phyloP scores from a whole-genome alignment of 1,139 yeast species.

The Tardiomyces depauwii region DNA sequence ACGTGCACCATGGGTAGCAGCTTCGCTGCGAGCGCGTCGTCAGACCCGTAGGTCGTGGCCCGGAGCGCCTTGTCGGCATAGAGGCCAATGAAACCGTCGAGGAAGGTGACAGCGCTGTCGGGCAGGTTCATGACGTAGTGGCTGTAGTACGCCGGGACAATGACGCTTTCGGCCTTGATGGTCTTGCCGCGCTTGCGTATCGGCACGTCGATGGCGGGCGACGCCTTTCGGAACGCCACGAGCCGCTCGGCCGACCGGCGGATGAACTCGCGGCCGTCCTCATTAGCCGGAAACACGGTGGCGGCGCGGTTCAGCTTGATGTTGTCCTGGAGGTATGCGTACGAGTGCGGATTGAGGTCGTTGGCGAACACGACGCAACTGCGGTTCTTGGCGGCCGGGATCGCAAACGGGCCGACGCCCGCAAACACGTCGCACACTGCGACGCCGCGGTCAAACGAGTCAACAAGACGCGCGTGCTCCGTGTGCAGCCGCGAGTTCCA shows the following conservation, averaged over 20 bases:
- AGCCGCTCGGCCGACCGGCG: slow-evolving; percentile 45
- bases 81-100: slow-evolving; percentile 65
- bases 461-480: slow-evolving; percentile 78
- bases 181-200: slow-evolving; percentile 11
- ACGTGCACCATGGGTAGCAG: slow-evolving; percentile 70
- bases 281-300: slow-evolving; percentile 49
- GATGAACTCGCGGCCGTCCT: slow-evolving; percentile 81
- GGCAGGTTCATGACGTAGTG: slow-evolving; percentile 96
- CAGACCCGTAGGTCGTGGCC: slow-evolving; percentile 13
- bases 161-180: slow-evolving; percentile 17
- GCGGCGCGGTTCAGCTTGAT: slow-evolving; percentile 52
- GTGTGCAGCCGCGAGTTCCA: slow-evolving; percentile 96
- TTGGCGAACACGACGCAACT: slow-evolving; percentile 75
- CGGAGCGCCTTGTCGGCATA: slow-evolving; percentile 35
- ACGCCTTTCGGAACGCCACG: slow-evolving; percentile 20
- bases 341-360: slow-evolving; percentile 86
- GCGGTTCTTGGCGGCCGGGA: slow-evolving; percentile 89
- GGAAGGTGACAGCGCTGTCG: slow-evolving; percentile 80
- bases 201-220: slow-evolving; percentile 13
- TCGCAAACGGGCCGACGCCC: slow-evolving; percentile 97
- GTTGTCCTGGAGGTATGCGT: slow-evolving; percentile 55
- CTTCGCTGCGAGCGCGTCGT: slow-evolving; percentile 17
- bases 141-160: slow-evolving; percentile 47
- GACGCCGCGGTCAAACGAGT: slow-evolving; percentile 46
- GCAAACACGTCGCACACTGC: slow-evolving; percentile 95